Base-by-base conservation (phyloP, 169 alveolate genomes). In the Plasmodium gonderi region DNA sequence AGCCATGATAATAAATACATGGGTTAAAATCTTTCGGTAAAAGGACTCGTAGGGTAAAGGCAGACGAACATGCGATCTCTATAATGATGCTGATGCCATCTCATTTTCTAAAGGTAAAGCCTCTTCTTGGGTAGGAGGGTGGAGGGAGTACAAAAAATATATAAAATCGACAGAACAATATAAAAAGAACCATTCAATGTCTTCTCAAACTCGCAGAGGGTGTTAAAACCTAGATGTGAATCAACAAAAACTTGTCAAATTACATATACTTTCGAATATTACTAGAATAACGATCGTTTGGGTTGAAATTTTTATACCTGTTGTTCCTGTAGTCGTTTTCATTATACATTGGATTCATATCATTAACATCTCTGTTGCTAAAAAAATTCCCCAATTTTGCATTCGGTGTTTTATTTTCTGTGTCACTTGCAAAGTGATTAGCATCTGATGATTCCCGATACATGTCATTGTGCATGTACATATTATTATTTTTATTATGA, bases 231-330 rank as follows among this genome's bases (percentile, higher is more conserved):
- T 20, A 75, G n/a, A 14, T 45, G 68, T 6, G 31, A 14, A 45
- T 75, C 45, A 23, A 23, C 64, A 17, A 1, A 75, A n/a, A n/a
- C n/a, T n/a, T 12, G 31, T 45, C 81, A 54, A 6, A 6, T 47
- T 47, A 81, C 47, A 81, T 65, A 26, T 81, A 81, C 36, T 81
- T 81, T 1, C 91, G 72, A 29, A 29, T 51, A 3, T 9, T 81
- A 33, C 74, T 40, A 17, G 49, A 23, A 44, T 81, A 69, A 36
- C 77, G 12, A 44, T 81, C 91, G 33, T 36, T 54, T 65, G 29
- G n/a, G 31, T 45, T 51, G n/a, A 20, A 67, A 49, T 67, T 81
- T 49, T 45, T 81, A 81, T 42, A 81, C 23, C 91, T 67, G n/a
- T 78, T 67, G n/a, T 29, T 81, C 26, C 91, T 81, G 14, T 38